phyloP scores from a whole-genome alignment of 306 rosid species.

The Alnus glutinosa region DNA sequence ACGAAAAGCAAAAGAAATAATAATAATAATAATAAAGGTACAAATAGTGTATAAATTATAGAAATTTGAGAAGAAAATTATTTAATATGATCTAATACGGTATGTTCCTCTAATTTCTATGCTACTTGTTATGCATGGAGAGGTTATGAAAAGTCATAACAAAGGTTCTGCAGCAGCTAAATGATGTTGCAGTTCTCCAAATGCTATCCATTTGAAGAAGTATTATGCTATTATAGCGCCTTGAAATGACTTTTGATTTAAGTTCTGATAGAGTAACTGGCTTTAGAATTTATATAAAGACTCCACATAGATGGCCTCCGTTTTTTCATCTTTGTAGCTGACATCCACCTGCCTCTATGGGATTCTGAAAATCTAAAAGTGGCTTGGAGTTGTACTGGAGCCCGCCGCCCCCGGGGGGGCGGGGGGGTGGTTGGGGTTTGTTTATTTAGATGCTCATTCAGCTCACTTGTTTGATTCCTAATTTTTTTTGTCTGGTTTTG shows the following conservation, averaged over 20 bases:
- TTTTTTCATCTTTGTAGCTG: neutral
- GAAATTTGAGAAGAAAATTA: neutral
- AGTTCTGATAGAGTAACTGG: neutral
- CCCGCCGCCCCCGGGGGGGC: no score
- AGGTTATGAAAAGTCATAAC: neutral
- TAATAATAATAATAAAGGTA: neutral
- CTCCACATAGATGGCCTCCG: neutral
- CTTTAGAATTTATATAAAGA: neutral
- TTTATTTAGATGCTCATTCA: neutral
- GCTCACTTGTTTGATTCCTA: neutral
- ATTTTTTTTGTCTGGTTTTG: conserved; percentile 8
- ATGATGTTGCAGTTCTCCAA: neutral
- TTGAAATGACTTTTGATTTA: neutral
- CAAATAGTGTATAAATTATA: neutral
- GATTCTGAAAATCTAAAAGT: neutral
- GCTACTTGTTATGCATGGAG: neutral
- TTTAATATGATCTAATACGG: neutral
- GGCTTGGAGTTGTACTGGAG: no score
- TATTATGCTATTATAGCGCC: neutral
- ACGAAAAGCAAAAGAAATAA: no score
- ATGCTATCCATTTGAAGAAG: neutral
- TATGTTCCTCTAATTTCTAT: neutral
- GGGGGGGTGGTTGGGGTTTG: no score
- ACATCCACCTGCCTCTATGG: neutral
- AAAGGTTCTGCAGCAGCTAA: neutral